Base-by-base conservation (phyloP, 1,284 basidiomycete species). In the Ceratorhiza oryzae-sativae region DNA sequence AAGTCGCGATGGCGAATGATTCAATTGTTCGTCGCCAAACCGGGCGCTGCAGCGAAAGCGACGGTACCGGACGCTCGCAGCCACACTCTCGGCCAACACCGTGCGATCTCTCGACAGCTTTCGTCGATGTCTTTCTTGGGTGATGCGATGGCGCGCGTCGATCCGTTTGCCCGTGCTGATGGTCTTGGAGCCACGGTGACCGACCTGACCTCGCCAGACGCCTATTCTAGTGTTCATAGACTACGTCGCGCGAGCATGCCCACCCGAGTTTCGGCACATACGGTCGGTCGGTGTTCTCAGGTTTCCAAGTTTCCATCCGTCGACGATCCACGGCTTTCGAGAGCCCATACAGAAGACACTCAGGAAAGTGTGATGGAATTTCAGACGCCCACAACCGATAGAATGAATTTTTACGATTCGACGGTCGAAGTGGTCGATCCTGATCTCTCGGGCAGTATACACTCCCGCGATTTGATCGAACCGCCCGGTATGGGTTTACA, bases 161-260 rank as follows among this genome's bases (percentile, higher is more conserved):
- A 67, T 45, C 63, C 63, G 36, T 67, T 67, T 45, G 63, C 63
- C 30, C 63, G 63, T 27, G 3, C 63, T 18, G 49, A n/a, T 3
- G 63, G 63, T 13, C 20, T 55, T 30, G 63, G 49, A 6, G 63
- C 63, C 15, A 53, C 34, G 12, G 36, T 67, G 59, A 25, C 59
- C n/a, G 15, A 12, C 20, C 39, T 39, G 13, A 18, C 27, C 20
- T 36, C 59, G 23, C n/a, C 42, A 42, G 41, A 10, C 41, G 42
- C 41, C 23, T 30, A 46, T n/a, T 18, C 42, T n/a, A n/a, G 25
- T 12, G 12, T 18, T 5, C 51, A 10, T 18, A 18, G 25, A 27
- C 25, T 30, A 5, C 51, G 51, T 3, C 51, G 51, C 27, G 23
- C 27, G 27, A 53, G 51, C 27, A 32, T 53, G 27, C 18, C 51